Evolutionary conservation across 177 flowering plant genomes (phyloP).

Genomic region (Vitis hybrid): DNA sequence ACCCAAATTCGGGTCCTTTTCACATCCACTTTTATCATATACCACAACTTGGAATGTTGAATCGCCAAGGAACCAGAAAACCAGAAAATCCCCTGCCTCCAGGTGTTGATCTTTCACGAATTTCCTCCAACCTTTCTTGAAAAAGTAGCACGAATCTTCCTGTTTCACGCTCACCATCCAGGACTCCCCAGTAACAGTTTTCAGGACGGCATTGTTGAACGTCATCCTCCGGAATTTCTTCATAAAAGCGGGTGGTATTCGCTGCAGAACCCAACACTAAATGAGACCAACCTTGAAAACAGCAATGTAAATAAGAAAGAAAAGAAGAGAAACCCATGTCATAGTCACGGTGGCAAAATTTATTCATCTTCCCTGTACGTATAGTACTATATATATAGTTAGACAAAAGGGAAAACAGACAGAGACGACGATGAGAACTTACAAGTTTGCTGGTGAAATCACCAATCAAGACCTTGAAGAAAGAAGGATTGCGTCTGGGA

Average conservation of each 20-base stretch:
- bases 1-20: not conserved
- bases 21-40: constrained; percentile 3
- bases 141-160: not conserved
- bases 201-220: not conserved
- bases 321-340: too few species aligned
- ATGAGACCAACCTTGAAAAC: not conserved
- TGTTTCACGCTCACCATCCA: not conserved
- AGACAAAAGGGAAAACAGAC: too few species aligned
- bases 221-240: not conserved
- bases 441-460: not conserved
- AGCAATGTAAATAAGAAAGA: not conserved
- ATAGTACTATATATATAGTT: too few species aligned
- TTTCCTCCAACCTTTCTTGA: not conserved
- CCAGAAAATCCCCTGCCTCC: constrained; percentile 1
- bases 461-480: not conserved
- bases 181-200: not conserved
- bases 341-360: too few species aligned
- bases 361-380: too few species aligned
- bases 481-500: not conserved
- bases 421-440: not conserved
- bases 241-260: not conserved
- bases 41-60: not conserved
- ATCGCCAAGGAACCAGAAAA: not conserved
- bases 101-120: not conserved
- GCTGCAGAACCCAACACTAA: not conserved